These are phyloP conservation scores for Puccinia horiana DNA, from an alignment of 1,284 basidiomycete species.

Conservation along the genomic window DNA sequence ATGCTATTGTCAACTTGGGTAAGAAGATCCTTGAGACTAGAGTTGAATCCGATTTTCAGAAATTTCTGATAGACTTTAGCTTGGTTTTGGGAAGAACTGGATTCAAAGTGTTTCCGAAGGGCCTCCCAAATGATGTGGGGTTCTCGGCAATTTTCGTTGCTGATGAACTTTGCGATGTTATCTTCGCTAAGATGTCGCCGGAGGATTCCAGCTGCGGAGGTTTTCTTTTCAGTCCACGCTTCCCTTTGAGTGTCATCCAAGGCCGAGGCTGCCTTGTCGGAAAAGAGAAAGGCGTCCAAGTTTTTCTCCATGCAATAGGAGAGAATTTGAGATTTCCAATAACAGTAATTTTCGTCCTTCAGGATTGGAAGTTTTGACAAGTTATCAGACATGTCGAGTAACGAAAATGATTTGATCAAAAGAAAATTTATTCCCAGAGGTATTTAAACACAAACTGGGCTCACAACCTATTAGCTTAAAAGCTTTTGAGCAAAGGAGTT, in stretches of 20 bases:
- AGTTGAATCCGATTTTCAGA: not conserved
- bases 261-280: not conserved
- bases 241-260: not conserved
- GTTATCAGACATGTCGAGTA: not conserved
- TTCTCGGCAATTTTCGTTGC: not conserved
- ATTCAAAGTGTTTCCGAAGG: not conserved
- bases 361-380: not conserved
- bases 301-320: not conserved
- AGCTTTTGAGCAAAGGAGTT: not conserved
- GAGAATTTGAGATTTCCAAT: not conserved
- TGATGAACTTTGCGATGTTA: not conserved
- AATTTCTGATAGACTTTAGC: slow-evolving; percentile 2
- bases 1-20: not conserved
- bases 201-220: not conserved
- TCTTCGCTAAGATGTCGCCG: not conserved
- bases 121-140: not conserved
- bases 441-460: not conserved
- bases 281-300: not conserved
- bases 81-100: too few relatives aligned
- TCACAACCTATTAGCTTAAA: not conserved
- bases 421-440: not conserved
- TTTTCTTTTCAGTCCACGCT: not conserved
- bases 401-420: not conserved
- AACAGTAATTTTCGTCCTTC: not conserved
- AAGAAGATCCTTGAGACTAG: not conserved